Conservation (phyloP, 2,329 filamentous ascomycete species). For the Aspergillus pseudotamarii region DNA sequence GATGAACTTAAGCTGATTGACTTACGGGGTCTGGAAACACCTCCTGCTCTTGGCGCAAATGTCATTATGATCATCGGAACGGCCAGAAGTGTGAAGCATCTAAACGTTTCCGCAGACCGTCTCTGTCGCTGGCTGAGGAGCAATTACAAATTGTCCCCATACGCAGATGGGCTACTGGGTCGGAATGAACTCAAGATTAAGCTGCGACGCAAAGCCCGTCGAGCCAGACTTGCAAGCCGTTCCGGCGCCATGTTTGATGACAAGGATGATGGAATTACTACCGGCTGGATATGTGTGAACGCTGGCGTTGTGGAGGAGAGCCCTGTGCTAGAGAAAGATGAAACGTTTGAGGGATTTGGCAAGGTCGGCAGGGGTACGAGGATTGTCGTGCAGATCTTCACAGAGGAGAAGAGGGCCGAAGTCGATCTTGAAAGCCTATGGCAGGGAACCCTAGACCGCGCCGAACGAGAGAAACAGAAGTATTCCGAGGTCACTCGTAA, state of each 20-base stretch:
- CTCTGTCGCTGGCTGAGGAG: slow-evolving; percentile 82
- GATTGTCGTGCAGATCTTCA: slow-evolving; percentile 72
- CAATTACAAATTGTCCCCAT: slow-evolving; percentile 70
- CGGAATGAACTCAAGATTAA: slow-evolving; percentile 90
- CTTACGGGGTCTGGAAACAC: slow-evolving; percentile 79
- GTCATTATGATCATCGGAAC: slow-evolving; percentile 92
- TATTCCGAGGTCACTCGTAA: slow-evolving; percentile 29
- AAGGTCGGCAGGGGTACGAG: slow-evolving; percentile 58
- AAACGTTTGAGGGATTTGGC: slow-evolving; percentile 75
- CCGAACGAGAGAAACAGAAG: slow-evolving; percentile 41
- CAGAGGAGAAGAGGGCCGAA: slow-evolving; percentile 68
- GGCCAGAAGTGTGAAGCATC: slow-evolving; percentile 86
- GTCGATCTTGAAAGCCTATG: slow-evolving; percentile 69
- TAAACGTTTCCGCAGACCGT: slow-evolving; percentile 89
- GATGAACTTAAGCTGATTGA: slow-evolving; percentile 81
- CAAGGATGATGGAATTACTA: slow-evolving; percentile 83
- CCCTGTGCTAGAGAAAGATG: slow-evolving; percentile 31
- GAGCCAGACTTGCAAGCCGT: slow-evolving; percentile 77
- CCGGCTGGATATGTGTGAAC: slow-evolving; percentile 96
- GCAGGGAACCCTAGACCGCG: slow-evolving; percentile 50
- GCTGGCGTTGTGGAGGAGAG: slow-evolving; percentile 69
- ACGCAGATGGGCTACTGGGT: slow-evolving; percentile 85
- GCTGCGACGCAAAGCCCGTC: slow-evolving; percentile 75
- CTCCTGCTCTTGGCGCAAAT: slow-evolving; percentile 82
- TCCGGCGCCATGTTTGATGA: slow-evolving; percentile 59